Evolutionary conservation across 2,329 filamentous ascomycete genomes (phyloP), one percentile per base, ranked within the genome.

Genomic region (Aspergillus sp.): DNA sequence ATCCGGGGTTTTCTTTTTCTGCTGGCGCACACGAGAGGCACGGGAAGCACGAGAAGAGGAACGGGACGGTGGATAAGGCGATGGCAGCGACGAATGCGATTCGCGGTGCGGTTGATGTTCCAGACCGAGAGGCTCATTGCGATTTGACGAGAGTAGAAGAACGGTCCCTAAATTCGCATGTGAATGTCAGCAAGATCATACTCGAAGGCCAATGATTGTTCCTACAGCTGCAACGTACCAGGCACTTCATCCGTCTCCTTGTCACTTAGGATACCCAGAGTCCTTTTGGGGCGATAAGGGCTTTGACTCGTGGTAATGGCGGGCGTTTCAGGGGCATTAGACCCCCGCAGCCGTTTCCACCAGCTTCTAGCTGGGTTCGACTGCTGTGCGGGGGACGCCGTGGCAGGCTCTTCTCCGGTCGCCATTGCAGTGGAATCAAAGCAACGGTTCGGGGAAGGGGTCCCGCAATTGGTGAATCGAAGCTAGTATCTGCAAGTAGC

Each of bases 231-330:
- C 13, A 10, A 64, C 84, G 64, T 79, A 92, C 91, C 91, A 66
- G 93, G 93, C 12, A 97, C 92, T 77, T 96, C 91, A 64, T 95
- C 90, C 0, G 92, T 97, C 59, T 89, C 76, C 51, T 80, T 85
- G 69, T 95, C 91, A 70, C 92, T 93, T 64, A 97, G 76, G 25
- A 97, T 91, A n/a, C 93, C 92, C 79, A 96, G 71, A 15, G 80
- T 86, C 78, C 84, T 85, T 70, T 78, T 85, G 28, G 73, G 55
- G 32, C 75, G 72, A 62, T 76, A 75, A 21, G 58, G 67, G 13
- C 56, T 58, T 7, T 67, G 47, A 43, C 69, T 67, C n/a, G n/a
- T 17, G 8, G 61, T 60, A 9, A 54, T 48, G 10, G 62, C 58
- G 3, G 57, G 9, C 9, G 53, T 39, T 13, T 58, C 28, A 2